Base-by-base conservation (phyloP, 805 yeast genomes). In the Hanseniaspora valbyensis region DNA sequence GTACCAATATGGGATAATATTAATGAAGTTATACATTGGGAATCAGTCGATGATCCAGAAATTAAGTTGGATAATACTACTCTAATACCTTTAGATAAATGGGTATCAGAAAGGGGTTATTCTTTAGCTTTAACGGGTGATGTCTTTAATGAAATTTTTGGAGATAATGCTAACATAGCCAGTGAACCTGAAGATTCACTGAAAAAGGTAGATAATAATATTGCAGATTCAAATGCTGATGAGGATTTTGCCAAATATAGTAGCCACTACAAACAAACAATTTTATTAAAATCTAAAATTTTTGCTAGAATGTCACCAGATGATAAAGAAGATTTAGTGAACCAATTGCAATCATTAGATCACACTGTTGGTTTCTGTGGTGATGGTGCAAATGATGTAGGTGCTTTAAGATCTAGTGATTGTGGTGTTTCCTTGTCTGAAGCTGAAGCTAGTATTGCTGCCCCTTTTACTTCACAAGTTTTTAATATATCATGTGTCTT, bases 241-340 rank as follows among this genome's bases (percentile, higher is more conserved):
- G 39, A 2, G 2, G 37, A 51, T 4, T 51, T 55, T 19, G 22
- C 49, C 9, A 46, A 32, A n/a, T 53, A 57, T 59, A 45, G 68
- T 55, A 65, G 68, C 16, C 62, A 60, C 1, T 72, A 69, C 61
- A 75, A 74, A 37, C 76, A 76, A 43, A 70, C 69, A 24, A 73
- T 92, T 62, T 70, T 92, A 50, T 69, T 87, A 69, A 78, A 76
- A 54, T 79, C 88, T 52, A 76, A 80, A 41, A 76, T 92, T 3
- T 92, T 81, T 68, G 97, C 99, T 0, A 73, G 99, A 56, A 92
- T 92, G 99, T 89, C 97, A 0, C 99, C 99, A 0, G 98, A 94
- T 65, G 99, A 92, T 64, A 92, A 92, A 61, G 96, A 92, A 64
- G 98, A 92, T 66, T 70, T 92, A 43, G 96, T 92, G 32, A 89